A percentile compares a stretch with the other conserved stretches of the same genome.
Evolutionary conservation across 2,329 filamentous ascomycete species (phyloP).

Genomic region (Ceratocystis colombiana): DNA sequence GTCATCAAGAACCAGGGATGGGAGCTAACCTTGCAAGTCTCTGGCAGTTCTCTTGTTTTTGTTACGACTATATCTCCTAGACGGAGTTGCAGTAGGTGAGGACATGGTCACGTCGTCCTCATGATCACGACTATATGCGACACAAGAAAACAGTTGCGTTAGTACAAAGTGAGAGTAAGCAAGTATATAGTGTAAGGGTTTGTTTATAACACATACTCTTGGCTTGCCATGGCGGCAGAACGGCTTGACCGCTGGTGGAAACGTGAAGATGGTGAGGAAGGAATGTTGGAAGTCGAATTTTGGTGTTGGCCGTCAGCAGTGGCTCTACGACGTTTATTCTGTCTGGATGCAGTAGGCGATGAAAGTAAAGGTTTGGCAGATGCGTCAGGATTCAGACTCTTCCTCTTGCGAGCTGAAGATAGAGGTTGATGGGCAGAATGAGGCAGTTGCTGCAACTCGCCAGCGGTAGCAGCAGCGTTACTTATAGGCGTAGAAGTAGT

Average conservation of each 20-base stretch:
- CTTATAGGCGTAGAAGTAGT: neutral
- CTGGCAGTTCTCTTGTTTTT: constrained; percentile 24
- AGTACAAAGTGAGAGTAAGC: neutral
- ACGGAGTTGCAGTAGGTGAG: constrained; percentile 18
- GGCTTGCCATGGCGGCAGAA: constrained; percentile 59
- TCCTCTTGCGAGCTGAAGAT: constrained; percentile 58
- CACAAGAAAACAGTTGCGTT: constrained; percentile 6
- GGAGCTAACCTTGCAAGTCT: constrained; percentile 18
- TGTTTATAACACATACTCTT: constrained; percentile 45
- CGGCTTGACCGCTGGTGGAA: constrained; percentile 36
- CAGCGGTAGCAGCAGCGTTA: neutral
- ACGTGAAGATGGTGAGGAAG: constrained; percentile 16
- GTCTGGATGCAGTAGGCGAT: constrained; percentile 24
- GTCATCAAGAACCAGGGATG: neutral
- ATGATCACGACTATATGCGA: constrained; percentile 18
- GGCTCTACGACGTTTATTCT: constrained; percentile 30
- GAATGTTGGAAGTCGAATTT: constrained; percentile 7
- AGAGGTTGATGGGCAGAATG: constrained; percentile 1
- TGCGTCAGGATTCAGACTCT: constrained; percentile 49
- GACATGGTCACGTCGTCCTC: constrained; percentile 31
- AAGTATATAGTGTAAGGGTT: neutral
- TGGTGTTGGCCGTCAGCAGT: constrained; percentile 23
- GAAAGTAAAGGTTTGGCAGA: neutral
- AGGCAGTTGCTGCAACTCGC: neutral
- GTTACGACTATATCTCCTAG: constrained; percentile 27